A percentile compares a stretch with the other conserved stretches of the same genome.
These are phyloP conservation scores for Benincasa hispida DNA, from an alignment of 306 rosid species.

Conservation along the genomic window DNA sequence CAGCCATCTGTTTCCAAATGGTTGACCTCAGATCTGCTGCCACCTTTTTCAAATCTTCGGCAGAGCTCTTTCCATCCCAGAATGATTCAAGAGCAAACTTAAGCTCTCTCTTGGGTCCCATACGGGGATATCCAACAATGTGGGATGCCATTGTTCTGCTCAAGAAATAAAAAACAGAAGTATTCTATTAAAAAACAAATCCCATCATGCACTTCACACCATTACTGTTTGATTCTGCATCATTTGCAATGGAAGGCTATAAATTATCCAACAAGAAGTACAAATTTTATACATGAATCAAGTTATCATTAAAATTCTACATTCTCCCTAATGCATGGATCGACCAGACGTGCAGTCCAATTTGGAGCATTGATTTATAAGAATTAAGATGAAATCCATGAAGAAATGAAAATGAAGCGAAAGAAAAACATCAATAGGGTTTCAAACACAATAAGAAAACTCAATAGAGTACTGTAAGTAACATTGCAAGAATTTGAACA, in stretches of 20 bases:
- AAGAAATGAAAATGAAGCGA: no score
- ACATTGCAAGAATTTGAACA: no score
- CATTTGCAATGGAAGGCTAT: background rate
- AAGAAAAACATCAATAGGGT: background rate
- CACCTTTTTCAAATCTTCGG: constrained; percentile 44
- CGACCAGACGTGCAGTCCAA: background rate
- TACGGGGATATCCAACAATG: constrained; percentile 75
- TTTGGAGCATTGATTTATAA: background rate
- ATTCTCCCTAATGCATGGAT: background rate
- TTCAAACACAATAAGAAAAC: background rate
- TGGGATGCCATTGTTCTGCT: constrained; percentile 69
- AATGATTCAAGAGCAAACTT: constrained; percentile 68
- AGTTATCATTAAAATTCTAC: background rate
- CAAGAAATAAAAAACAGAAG: background rate
- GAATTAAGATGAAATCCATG: background rate
- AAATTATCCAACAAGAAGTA: background rate
- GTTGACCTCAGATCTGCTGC: constrained; percentile 46
- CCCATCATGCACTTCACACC: background rate
- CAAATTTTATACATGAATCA: background rate
- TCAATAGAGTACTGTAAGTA: no score
- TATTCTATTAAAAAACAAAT: background rate
- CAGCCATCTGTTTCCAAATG: constrained; percentile 78
- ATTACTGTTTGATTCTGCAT: background rate
- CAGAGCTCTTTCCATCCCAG: constrained; percentile 72
- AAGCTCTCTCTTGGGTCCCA: constrained; percentile 83